phyloP scores from a whole-genome alignment of 345 rosid genomes.

The Eucalyptus erythrocorys region DNA sequence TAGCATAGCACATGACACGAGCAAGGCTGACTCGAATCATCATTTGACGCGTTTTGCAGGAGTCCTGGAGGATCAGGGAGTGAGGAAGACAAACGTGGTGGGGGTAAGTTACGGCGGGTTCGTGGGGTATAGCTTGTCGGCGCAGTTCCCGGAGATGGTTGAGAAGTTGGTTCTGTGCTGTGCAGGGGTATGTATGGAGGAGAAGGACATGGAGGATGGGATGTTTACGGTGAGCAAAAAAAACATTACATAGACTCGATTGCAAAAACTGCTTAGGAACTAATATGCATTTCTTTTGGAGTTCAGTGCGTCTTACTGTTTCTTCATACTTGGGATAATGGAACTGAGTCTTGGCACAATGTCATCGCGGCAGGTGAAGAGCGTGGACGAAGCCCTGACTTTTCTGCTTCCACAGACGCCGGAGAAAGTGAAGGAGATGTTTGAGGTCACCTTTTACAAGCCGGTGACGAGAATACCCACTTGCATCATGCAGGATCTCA shows the following conservation, averaged over 20 bases:
- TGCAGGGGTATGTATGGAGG: constrained; percentile 10
- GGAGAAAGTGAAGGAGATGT: not conserved
- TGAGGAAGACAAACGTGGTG: not conserved
- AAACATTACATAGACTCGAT: not conserved
- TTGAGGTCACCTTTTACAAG: not conserved
- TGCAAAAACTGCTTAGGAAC: not conserved
- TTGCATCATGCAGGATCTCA: not conserved
- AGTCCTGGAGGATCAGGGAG: not conserved
- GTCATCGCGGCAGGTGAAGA: not conserved
- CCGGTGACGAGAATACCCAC: not conserved
- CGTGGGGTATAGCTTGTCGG: constrained; percentile 6
- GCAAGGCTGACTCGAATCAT: not conserved
- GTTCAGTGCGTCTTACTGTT: not conserved
- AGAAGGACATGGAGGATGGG: constrained; percentile 5
- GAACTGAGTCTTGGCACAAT: not conserved
- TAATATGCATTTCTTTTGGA: not conserved
- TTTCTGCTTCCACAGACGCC: constrained; percentile 5
- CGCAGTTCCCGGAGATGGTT: constrained; percentile 2
- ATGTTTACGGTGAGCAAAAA: not conserved
- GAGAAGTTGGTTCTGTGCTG: constrained; percentile 3
- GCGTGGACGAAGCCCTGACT: not conserved
- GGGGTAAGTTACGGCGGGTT: constrained; percentile 11
- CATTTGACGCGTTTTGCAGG: not conserved
- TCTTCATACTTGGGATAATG: not conserved
- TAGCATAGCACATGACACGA: not conserved